Evolutionary conservation across 768 basidiomycete species (phyloP), one percentile per base, ranked within the genome.

Genomic region (Boletus rubropictus): DNA sequence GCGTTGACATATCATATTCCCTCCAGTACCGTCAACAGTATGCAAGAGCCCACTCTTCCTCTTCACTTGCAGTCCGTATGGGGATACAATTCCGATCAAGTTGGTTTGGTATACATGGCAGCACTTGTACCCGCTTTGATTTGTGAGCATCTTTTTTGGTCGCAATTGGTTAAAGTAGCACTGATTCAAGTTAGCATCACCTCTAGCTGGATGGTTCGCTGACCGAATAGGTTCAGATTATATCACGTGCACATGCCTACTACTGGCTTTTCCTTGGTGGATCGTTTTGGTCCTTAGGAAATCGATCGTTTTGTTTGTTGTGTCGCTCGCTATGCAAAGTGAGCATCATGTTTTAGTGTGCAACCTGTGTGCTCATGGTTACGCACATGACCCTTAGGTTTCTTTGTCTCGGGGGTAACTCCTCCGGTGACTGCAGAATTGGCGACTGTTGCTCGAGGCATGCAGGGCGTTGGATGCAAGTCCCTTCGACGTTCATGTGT

Each of bases 381-480:
- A 52, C 17, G 10, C 29, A 31, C 7, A 35, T 39, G 18, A 17
- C 39, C 7, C 39, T 10, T 32, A 88, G 86, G 69, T 46, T 80
- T 87, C 54, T 86, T 83, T 59, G 66, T 73, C 1, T 76, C 80
- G 3, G 81, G 77, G 0, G 66, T 78, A 0, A 62, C 85, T 22
- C 72, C 85, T 3, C 83, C 84, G 0, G 48, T 86, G 14, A 84
- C 76, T 6, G 72, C 81, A 11, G 87, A 89, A 55, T 68, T 89
- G 7, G 84, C 86, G 10, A 66, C 73, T 8, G 78, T 84, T 1
- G 71, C 82, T 22, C 67, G 76, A 44, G 62, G 56, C 12, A 74
- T 82, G 18, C 74, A 76, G 29, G 84, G 84, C 3, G 72, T 89
- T 31, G 86, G 86, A 25, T 89, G 85, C 80, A 58, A 60, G 82